Base-by-base conservation (phyloP, 148 eudicot genomes). In the Rhododendron griersonianum region DNA sequence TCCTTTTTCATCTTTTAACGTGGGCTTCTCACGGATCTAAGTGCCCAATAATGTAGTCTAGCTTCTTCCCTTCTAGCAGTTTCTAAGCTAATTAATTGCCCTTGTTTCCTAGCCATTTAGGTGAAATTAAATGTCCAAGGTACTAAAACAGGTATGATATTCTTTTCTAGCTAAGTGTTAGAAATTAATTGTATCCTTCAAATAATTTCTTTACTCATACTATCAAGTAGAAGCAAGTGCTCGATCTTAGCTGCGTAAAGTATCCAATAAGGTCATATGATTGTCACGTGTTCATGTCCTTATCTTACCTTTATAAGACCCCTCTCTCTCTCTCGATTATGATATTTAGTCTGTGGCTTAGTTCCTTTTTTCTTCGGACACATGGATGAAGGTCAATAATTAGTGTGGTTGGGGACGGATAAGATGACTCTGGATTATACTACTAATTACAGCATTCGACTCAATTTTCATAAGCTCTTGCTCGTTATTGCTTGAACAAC, bases 1-100 rank as follows among this genome's bases (percentile, higher is more conserved):
- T 82, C 50, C 45, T 45, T 85, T 53, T 85, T 88, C 85, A 44
- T 85, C 86, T 90, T 80, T 90, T 85, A 82, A 89, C 88, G 89
- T 86, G 92, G 93, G 92, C 86, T 88, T 41, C 90, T 82, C 85
- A 84, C 61, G 88, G 91, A 90, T 93, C 92, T 55, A 81, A 77
- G 83, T 88, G 90, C 86, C 92, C 92, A 91, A 91, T 90, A 83
- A 84, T 67, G 77, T 57, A 23, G 44, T 74, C 18, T 33, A 33
- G 35, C 35, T 33, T 57, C 47, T 57, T 80, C 90, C 82, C 48
- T 80, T 81, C 16, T 87, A 41, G 8, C 45, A 41, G 41, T 88
- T 50, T 65, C 10, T 63, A 28, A 73, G 85, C 78, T 41, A 37
- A 37, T 37, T 41, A 41, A 41, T 85, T 85, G 82, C 55, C 63